Evolutionary conservation across 2,329 filamentous ascomycete species (phyloP).

Genomic region (Lachnellula arida): DNA sequence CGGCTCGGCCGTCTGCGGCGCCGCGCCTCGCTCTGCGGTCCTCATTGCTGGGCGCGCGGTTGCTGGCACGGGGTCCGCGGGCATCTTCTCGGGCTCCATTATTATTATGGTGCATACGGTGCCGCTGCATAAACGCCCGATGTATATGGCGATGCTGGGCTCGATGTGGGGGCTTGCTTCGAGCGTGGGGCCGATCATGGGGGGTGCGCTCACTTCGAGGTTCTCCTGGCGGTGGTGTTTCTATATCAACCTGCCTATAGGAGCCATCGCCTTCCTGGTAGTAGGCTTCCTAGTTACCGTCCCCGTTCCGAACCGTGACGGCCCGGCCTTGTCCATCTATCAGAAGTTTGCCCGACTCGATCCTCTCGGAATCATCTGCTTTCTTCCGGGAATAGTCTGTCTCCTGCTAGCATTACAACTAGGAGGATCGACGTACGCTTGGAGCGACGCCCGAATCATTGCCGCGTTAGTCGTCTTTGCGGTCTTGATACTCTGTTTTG

Average conservation of each 20-base stretch:
- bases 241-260: conserved; percentile 35
- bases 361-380: conserved; percentile 29
- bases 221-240: conserved; percentile 30
- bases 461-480: conserved; percentile 27
- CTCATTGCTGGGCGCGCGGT: conserved; percentile 28
- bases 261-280: not conserved
- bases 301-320: not conserved
- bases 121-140: conserved; percentile 17
- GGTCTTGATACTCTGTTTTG: conserved; percentile 25
- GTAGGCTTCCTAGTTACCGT: not conserved
- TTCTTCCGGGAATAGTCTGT: conserved; percentile 27
- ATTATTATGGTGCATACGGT: conserved; percentile 20
- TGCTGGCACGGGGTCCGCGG: conserved; percentile 24
- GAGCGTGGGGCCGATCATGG: conserved; percentile 28
- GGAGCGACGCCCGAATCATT: conserved; percentile 31
- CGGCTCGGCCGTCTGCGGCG: conserved; percentile 22
- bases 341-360: conserved; percentile 33
- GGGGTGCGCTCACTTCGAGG: conserved; percentile 35
- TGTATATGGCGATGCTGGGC: conserved; percentile 14
- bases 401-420: conserved; percentile 30
- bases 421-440: conserved; percentile 26
- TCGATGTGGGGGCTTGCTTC: conserved; percentile 21
- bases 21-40: conserved; percentile 24
- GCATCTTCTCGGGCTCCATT: conserved; percentile 24
- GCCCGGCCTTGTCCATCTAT: not conserved